Evolutionary conservation across 78 protist species (phyloP).

Genomic region (Dictyostelium brefeldianum): DNA sequence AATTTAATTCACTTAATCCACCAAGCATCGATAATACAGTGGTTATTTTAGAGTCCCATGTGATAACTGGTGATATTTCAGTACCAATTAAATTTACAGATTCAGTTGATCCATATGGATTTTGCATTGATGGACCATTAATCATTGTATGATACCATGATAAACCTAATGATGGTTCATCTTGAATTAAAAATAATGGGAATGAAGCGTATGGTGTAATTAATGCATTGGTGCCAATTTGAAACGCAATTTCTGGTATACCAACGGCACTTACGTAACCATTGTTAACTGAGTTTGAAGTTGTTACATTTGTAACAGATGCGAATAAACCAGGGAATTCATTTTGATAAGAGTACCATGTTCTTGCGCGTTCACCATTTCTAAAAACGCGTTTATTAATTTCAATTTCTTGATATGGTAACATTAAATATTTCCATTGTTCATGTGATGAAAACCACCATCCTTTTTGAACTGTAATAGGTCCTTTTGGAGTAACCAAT

Average conservation of each 20-base stretch:
- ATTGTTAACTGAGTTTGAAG: constrained; percentile 1
- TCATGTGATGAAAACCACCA: constrained; percentile 85
- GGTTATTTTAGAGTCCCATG: constrained; percentile 84
- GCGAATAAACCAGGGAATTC: constrained; percentile 67
- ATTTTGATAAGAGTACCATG: constrained; percentile 55
- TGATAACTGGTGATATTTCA: constrained; percentile 59
- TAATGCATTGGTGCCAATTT: constrained; percentile 43
- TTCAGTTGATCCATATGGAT: constrained; percentile 80
- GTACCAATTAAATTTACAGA: constrained; percentile 48
- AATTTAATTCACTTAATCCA: constrained; percentile 44
- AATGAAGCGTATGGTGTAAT: constrained; percentile 80
- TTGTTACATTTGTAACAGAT: constrained; percentile 48
- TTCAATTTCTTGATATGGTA: constrained; percentile 51
- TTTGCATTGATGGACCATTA: constrained; percentile 77
- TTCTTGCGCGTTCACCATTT: constrained; percentile 82
- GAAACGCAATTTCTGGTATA: constrained; percentile 55
- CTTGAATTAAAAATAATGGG: constrained; percentile 62
- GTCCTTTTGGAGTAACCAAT: constrained; percentile 28
- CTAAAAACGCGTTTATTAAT: constrained; percentile 52
- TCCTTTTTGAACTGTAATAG: constrained; percentile 64
- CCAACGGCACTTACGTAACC: constrained; percentile 46
- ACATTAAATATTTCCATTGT: constrained; percentile 82
- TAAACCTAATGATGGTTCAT: constrained; percentile 23
- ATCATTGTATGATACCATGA: constrained; percentile 80
- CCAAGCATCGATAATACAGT: constrained; percentile 70